phyloP scores from a whole-genome alignment of 2,329 filamentous ascomycete genomes.

The Teratosphaeria destructans region DNA sequence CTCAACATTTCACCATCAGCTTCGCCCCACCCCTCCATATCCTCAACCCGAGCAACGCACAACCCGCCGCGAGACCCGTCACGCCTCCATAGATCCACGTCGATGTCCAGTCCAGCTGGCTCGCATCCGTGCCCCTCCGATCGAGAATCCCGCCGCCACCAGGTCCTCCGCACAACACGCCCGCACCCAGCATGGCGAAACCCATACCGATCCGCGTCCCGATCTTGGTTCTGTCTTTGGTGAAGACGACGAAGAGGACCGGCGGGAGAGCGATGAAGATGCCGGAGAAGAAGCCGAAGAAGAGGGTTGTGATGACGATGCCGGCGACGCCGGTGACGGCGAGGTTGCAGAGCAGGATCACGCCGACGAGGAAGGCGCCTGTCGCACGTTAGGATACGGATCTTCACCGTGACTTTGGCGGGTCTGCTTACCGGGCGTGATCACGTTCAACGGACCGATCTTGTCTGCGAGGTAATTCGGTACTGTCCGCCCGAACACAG shows the following conservation, averaged over 20 bases:
- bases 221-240: slow-evolving; percentile 31
- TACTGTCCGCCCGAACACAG: slow-evolving; percentile 31
- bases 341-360: slow-evolving; percentile 29
- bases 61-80: slow-evolving; percentile 11
- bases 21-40: slow-evolving; percentile 16
- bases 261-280: slow-evolving; percentile 34
- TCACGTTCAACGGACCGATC: slow-evolving; percentile 29
- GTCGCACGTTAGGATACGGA: background rate
- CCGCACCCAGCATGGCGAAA: slow-evolving; percentile 25
- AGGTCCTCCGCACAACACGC: slow-evolving; percentile 26
- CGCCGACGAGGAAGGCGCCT: slow-evolving; percentile 23
- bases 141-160: slow-evolving; percentile 26
- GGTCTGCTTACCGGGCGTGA: slow-evolving; percentile 16
- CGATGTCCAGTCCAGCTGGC: slow-evolving; percentile 24
- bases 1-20: slow-evolving; percentile 15
- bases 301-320: slow-evolving; percentile 26
- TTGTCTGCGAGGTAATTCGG: slow-evolving; percentile 31
- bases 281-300: slow-evolving; percentile 36
- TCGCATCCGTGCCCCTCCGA: slow-evolving; percentile 4
- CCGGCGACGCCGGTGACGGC: slow-evolving; percentile 24
- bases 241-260: slow-evolving; percentile 30
- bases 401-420: background rate
- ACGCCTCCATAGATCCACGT: slow-evolving; percentile 27
- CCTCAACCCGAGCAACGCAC: slow-evolving; percentile 18
- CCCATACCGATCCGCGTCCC: slow-evolving; percentile 35